Percentiles rank a stretch among this genome's conserved stretches.
phyloP scores from a whole-genome alignment of 192 early-diverging fungal genomes.

The Mortierella alpina region DNA sequence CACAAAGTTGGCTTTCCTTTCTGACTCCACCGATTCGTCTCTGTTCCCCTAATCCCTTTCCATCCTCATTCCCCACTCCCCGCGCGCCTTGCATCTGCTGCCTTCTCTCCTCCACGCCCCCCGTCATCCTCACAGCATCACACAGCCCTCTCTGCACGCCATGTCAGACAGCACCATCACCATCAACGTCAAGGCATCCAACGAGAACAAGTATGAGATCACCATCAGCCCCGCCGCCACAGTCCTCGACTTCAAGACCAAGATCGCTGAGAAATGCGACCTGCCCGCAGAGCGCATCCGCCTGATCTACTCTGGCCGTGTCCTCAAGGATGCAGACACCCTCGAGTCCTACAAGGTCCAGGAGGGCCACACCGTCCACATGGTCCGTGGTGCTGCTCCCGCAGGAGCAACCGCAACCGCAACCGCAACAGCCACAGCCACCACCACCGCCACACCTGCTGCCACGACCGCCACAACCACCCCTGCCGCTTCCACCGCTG shows the following conservation, averaged over 20 bases:
- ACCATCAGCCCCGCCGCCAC: slow-evolving; percentile 68
- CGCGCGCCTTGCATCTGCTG: no score
- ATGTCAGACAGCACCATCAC: slow-evolving; percentile 53
- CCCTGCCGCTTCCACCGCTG: slow-evolving; percentile 42
- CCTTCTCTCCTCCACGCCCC: no score
- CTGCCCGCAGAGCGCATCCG: slow-evolving; percentile 79
- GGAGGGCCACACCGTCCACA: slow-evolving; percentile 91
- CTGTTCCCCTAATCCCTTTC: no score
- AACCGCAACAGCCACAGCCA: slow-evolving; percentile 35
- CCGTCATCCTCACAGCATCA: no score
- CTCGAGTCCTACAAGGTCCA: slow-evolving; percentile 83
- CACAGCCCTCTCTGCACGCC: no score
- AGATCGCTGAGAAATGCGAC: slow-evolving; percentile 72
- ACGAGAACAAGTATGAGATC: slow-evolving; percentile 78
- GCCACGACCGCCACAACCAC: slow-evolving; percentile 48
- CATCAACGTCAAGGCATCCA: slow-evolving; percentile 80
- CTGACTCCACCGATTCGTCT: no score
- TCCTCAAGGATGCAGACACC: slow-evolving; percentile 91
- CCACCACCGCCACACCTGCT: slow-evolving; percentile 48
- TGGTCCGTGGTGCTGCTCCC: slow-evolving; percentile 79
- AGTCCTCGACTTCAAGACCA: slow-evolving; percentile 80
- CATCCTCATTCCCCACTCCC: no score
- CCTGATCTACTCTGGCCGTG: slow-evolving; percentile 93
- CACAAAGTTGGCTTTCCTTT: no score
- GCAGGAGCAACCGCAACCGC: slow-evolving; percentile 48